These are phyloP conservation scores for Ceratobasidium theobromae DNA, from an alignment of 1,284 basidiomycete genomes.

Conservation along the genomic window DNA sequence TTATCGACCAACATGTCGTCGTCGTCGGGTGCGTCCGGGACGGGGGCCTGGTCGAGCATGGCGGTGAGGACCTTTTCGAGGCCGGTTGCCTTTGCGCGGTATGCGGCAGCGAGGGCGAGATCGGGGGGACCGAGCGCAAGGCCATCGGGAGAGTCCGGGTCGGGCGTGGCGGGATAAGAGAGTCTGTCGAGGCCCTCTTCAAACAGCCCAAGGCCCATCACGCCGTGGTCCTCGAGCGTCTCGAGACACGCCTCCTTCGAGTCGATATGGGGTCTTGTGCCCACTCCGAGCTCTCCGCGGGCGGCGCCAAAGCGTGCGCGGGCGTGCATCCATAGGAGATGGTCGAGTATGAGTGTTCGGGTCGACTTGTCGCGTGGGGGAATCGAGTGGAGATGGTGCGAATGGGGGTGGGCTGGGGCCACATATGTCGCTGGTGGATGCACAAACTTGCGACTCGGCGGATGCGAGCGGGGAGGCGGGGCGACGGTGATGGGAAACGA, in stretches of 20 bases:
- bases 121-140: constrained; percentile 46
- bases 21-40: constrained; percentile 54
- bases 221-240: constrained; percentile 32
- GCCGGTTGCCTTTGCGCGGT: constrained; percentile 69
- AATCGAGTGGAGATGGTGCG: constrained; percentile 65
- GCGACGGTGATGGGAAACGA: constrained; percentile 18
- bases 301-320: constrained; percentile 78
- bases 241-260: constrained; percentile 37
- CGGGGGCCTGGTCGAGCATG: constrained; percentile 71
- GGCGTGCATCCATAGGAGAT: constrained; percentile 78
- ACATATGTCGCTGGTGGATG: background rate
- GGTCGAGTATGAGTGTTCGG: constrained; percentile 76
- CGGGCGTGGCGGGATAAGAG: constrained; percentile 31
- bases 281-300: constrained; percentile 76
- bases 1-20: constrained; percentile 37
- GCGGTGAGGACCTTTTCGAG: constrained; percentile 75
- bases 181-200: constrained; percentile 27
- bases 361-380: constrained; percentile 78
- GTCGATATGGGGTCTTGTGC: constrained; percentile 51
- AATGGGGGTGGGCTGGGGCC: constrained; percentile 51
- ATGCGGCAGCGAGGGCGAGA: constrained; percentile 53
- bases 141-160: constrained; percentile 64
- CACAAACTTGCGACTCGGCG: constrained; percentile 7
- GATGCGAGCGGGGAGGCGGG: background rate
- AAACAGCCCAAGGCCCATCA: constrained; percentile 26